Percentiles rank a stretch among this genome's conserved stretches.
These are phyloP conservation scores for Pestalotiopsis sp. DNA, from an alignment of 2,329 filamentous ascomycete genomes.

Conservation along the genomic window DNA sequence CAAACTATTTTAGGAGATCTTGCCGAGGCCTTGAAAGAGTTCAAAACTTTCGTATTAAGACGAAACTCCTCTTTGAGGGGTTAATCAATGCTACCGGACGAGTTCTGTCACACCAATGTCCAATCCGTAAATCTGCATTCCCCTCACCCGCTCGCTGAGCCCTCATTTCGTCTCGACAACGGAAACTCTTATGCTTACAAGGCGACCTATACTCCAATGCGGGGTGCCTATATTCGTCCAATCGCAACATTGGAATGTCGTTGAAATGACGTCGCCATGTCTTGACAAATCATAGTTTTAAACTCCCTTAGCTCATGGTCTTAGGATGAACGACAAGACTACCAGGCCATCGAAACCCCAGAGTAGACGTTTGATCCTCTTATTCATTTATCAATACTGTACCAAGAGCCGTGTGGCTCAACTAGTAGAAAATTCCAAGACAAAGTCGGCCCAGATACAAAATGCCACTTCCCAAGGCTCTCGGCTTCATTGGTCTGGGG, in stretches of 20 bases:
- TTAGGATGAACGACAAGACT: neutral
- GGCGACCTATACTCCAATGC: neutral
- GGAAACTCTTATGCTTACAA: too few species aligned
- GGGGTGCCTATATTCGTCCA: neutral
- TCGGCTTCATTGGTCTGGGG: constrained; percentile 54
- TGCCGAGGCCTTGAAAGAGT: too few species aligned
- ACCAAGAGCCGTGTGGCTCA: neutral
- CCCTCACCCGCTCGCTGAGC: too few species aligned
- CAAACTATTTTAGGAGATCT: rapidly evolving
- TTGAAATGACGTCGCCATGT: too few species aligned
- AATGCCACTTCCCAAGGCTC: neutral
- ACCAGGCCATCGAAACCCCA: neutral
- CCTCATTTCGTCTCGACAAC: too few species aligned
- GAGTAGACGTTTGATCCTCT: neutral
- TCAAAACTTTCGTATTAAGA: neutral
- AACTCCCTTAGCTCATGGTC: too few species aligned
- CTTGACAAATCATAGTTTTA: too few species aligned
- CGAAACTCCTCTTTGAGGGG: neutral
- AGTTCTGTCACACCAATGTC: neutral
- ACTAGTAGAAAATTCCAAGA: neutral
- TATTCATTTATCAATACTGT: neutral
- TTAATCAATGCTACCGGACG: neutral
- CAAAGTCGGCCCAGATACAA: neutral
- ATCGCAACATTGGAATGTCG: neutral
- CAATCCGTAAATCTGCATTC: too few species aligned